Evolutionary conservation across 805 yeast genomes (phyloP), one percentile per base, ranked within the genome.

Genomic region (Wickerhamiella azyma): DNA sequence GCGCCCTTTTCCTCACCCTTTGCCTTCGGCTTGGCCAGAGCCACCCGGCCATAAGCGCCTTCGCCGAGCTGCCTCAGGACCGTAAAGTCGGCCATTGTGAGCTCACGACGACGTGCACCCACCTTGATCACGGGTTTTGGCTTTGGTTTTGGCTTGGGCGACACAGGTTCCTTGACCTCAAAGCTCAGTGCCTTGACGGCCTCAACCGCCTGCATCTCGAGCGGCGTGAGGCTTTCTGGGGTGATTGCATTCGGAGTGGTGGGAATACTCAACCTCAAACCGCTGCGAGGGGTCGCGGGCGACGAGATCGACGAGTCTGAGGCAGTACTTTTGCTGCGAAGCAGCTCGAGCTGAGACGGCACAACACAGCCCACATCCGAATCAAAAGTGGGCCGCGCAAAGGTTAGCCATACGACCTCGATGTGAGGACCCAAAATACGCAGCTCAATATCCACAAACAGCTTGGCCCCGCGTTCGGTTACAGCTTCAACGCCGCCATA

Each of bases 31-130:
- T 84, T 92, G 19, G 85, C 69, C 21, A 85, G 80, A 1, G 45
- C 38, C 16, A 92, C 98, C 58, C 85, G 84, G 10, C 98, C 98
- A 58, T 92, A 92, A 0, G 97, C 96, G 33, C 98, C 98, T 61
- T 83, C 89, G 1, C 98, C 98, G 77, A 92, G 76, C 51, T 78
- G 76, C 59, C 83, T 81, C 38, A 85, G 39, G 1, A 83, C 72
- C 1, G 66, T 63, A 55, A 85, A 92, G 59, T 86, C 94, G 0
- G 71, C 60, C 51, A 85, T 72, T 50, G 76, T 75, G 59, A 84
- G 84, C 17, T 72, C 77, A 45, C 95, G 72, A 56, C 92, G 74
- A 46, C 69, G 67, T 5, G 70, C 66, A 1, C 96, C 96, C 50
- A 80, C 73, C 33, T 65, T 59, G 13, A 70, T 16, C 13, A 36